phyloP scores from a whole-genome alignment of 176 grass and related monocot genomes.

The Juncus inflexus region DNA sequence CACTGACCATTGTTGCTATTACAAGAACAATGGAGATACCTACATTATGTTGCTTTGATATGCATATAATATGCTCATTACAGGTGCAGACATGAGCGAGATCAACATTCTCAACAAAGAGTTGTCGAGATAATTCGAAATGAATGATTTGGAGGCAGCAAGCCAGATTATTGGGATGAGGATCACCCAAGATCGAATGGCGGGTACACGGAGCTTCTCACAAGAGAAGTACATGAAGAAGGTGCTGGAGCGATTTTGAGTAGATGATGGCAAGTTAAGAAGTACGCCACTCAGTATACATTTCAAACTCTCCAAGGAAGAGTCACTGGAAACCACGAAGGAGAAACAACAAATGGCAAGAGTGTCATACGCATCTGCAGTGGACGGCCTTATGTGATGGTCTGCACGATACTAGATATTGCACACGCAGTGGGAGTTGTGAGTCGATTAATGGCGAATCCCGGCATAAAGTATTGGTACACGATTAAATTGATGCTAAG shows the following conservation, averaged over 20 bases:
- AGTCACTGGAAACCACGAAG: background rate
- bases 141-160: conserved; percentile 1
- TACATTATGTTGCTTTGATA: conserved; percentile 5
- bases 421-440: conserved; percentile 9
- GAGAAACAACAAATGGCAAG: background rate
- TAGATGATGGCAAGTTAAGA: background rate
- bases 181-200: background rate
- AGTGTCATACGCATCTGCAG: background rate
- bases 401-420: background rate
- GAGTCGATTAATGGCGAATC: conserved; percentile 7
- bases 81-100: conserved; percentile 6
- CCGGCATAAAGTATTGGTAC: background rate
- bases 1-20: background rate
- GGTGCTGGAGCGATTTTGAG: background rate
- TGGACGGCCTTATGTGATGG: background rate
- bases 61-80: background rate
- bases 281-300: background rate
- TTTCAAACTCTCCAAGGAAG: background rate
- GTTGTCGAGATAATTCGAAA: background rate
- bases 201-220: background rate
- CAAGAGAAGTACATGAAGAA: conserved; percentile 16
- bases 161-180: conserved; percentile 6
- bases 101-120: background rate
- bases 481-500: conserved; percentile 14
- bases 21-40: background rate